phyloP scores from a whole-genome alignment of 768 basidiomycete species.

The Phylloporus sp. region DNA sequence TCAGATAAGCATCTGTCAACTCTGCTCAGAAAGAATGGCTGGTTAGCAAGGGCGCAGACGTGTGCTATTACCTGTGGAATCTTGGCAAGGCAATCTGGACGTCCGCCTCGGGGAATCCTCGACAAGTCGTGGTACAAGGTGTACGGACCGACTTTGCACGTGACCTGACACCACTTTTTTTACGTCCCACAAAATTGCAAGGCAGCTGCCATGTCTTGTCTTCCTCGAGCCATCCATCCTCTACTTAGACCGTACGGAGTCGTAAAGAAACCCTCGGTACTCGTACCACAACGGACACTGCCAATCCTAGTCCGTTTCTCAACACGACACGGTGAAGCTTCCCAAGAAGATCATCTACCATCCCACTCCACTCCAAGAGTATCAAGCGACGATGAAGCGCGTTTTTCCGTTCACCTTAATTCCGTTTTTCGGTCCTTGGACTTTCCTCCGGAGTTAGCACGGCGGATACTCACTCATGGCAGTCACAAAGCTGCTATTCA shows the following conservation, averaged over 20 bases:
- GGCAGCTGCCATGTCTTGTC: slow-evolving; percentile 19
- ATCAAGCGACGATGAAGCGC: slow-evolving; percentile 18
- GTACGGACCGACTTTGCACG: slow-evolving; percentile 15
- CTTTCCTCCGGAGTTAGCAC: slow-evolving; percentile 69
- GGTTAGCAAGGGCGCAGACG: too few species aligned
- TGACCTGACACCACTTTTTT: slow-evolving; percentile 17
- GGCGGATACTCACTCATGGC: slow-evolving; percentile 71
- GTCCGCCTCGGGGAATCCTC: neutral
- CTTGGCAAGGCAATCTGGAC: neutral
- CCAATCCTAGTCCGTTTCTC: slow-evolving; percentile 6
- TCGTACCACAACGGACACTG: slow-evolving; percentile 16
- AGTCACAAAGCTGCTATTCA: slow-evolving; percentile 62
- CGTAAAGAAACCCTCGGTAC: slow-evolving; percentile 9
- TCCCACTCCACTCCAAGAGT: neutral
- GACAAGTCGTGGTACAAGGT: neutral
- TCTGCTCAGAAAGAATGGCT: neutral
- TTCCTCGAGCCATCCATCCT: slow-evolving; percentile 14
- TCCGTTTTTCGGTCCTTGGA: slow-evolving; percentile 60
- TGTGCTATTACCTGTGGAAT: neutral
- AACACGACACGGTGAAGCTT: slow-evolving; percentile 7
- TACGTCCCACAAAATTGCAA: neutral
- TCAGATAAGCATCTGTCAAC: neutral
- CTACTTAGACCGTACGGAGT: slow-evolving; percentile 9
- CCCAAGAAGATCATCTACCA: slow-evolving; percentile 1
- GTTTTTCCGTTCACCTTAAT: slow-evolving; percentile 54